These are phyloP conservation scores for Solanum stenotomum DNA, from an alignment of 257 asterid species.

Conservation along the genomic window DNA sequence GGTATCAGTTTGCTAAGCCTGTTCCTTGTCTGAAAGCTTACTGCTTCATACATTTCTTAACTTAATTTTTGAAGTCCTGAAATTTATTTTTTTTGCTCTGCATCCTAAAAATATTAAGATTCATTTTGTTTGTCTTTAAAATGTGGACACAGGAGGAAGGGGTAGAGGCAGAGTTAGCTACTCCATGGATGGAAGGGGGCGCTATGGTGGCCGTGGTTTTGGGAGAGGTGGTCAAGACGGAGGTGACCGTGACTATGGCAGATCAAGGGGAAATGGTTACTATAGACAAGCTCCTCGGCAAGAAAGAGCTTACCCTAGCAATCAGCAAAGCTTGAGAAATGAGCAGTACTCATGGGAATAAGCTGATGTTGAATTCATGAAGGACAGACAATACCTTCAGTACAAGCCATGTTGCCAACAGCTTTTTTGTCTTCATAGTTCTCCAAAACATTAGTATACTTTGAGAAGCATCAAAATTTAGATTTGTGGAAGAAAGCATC, in stretches of 20 bases:
- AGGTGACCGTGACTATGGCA: conserved; percentile 49
- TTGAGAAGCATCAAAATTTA: conserved; percentile 5
- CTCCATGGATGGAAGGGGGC: conserved; percentile 61
- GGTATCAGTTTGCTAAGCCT: neutral
- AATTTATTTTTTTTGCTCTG: neutral
- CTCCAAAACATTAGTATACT: conserved; percentile 10
- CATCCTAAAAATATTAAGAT: neutral
- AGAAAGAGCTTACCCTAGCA: conserved; percentile 36
- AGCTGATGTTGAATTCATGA: conserved; percentile 2
- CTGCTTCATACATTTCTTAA: neutral
- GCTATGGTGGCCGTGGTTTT: conserved; percentile 58
- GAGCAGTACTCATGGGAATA: conserved; percentile 40
- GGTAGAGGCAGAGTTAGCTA: conserved; percentile 79
- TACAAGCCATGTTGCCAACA: conserved; percentile 31
- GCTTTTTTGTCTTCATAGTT: conserved; percentile 27
- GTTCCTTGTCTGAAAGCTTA: neutral
- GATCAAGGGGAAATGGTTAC: conserved; percentile 66
- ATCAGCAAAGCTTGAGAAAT: conserved; percentile 43
- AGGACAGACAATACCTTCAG: conserved; percentile 19
- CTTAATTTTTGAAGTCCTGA: neutral
- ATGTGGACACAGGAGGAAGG: conserved; percentile 53
- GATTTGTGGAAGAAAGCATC: neutral
- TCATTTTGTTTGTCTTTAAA: neutral
- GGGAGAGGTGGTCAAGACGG: conserved; percentile 42
- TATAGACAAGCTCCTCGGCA: conserved; percentile 54